These are phyloP conservation scores for Aspergillus aculeatinus DNA, from an alignment of 2,329 filamentous ascomycete genomes.

Conservation along the genomic window DNA sequence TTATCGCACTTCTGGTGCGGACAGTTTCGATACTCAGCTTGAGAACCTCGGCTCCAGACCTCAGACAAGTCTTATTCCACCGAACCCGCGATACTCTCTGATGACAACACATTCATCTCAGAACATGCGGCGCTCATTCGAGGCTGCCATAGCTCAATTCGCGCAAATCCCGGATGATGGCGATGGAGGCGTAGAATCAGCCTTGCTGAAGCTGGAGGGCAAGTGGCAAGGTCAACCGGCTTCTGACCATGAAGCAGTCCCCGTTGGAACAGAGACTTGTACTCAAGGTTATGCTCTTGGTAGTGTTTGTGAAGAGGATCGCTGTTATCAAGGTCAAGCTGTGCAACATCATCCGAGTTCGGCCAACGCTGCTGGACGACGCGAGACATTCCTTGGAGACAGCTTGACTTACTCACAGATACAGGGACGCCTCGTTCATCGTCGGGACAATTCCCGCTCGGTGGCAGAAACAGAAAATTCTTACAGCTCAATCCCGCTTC, in stretches of 20 bases:
- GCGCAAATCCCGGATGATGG: slow-evolving; percentile 86
- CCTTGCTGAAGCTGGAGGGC: slow-evolving; percentile 86
- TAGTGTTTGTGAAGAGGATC: slow-evolving; percentile 7
- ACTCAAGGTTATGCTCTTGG: neutral
- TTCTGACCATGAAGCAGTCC: slow-evolving; percentile 1
- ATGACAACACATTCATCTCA: slow-evolving; percentile 56
- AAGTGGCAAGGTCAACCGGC: slow-evolving; percentile 53
- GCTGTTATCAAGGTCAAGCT: slow-evolving; percentile 7
- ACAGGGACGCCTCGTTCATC: slow-evolving; percentile 29
- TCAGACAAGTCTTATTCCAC: slow-evolving; percentile 29
- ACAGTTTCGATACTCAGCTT: slow-evolving; percentile 19
- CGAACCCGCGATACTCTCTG: slow-evolving; percentile 41
- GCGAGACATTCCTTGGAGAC: slow-evolving; percentile 25
- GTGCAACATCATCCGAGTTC: slow-evolving; percentile 4
- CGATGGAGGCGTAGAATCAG: slow-evolving; percentile 89
- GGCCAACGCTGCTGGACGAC: slow-evolving; percentile 22
- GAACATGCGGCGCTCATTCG: slow-evolving; percentile 69
- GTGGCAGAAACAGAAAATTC: slow-evolving; percentile 67
- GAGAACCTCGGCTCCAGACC: slow-evolving; percentile 23
- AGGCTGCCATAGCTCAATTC: slow-evolving; percentile 81
- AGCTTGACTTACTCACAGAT: slow-evolving; percentile 27
- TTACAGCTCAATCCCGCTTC: slow-evolving; percentile 72
- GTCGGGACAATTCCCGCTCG: slow-evolving; percentile 42
- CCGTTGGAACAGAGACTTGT: neutral
- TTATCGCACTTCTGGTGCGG: slow-evolving; percentile 30